Base-by-base conservation (phyloP, 768 basidiomycete genomes). In the Infundibulicybe gibba region DNA sequence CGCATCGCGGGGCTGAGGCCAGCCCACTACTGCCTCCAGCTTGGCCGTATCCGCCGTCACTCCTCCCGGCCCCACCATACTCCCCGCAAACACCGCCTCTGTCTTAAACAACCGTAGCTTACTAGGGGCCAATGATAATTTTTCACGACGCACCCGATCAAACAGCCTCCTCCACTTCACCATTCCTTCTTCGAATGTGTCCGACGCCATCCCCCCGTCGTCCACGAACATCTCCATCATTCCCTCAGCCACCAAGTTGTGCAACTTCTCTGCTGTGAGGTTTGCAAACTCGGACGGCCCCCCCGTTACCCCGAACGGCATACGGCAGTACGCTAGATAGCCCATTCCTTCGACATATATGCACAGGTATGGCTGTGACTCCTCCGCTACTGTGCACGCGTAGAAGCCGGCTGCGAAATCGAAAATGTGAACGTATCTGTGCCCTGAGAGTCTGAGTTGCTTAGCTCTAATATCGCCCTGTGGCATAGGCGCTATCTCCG, bases 231-330 rank as follows among this genome's bases (percentile, higher is more conserved):
- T 51, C 44, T 72, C 65, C 13, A 70, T 19, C 6, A 54, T 49
- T 0, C 43, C 47, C 0, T 58, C 43, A 8, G 45, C 53, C 1
- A 69, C 19, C 1, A 68, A 20, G 38, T 67, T 65, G 10, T 58
- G 43, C 2, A 71, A 30, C 2, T 32, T 15, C 0, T 47, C 13
- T 2, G 57, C 65, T 14, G 59, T 63, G 47, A 67, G 50, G 9
- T 65, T 9, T 5, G 58, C 62, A 46, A 71, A 74, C 6, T 53
- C 56, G 0, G 69, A 61, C 3, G 70, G 74, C 1, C 65, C 66
- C 1, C 68, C 72, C 0, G 62, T 67, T 0, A 72, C 32, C 1
- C 73, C 71, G 49, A 75, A 71, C 0, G 68, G 72, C 64, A 76
- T 68, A 0, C 56, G 17, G 0, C 25, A 21, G 33, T 68, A 72